These are phyloP conservation scores for Bolboschoenus planiculmis DNA, from an alignment of 176 grass and related monocot species.

Conservation along the genomic window DNA sequence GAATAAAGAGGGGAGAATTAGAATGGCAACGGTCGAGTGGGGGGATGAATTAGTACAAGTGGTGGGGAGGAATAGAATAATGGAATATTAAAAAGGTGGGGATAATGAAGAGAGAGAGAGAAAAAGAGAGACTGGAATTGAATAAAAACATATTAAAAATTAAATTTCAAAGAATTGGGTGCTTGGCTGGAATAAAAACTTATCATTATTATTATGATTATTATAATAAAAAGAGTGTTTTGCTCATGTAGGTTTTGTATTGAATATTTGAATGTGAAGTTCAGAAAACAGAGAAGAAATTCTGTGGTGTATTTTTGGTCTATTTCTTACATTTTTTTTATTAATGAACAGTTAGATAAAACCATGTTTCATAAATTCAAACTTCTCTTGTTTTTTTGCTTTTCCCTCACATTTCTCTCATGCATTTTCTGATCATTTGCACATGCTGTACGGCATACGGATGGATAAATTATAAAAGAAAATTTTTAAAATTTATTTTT, in stretches of 20 bases:
- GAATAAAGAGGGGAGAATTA: background rate
- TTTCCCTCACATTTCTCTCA: background rate
- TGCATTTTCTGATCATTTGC: too few relatives aligned
- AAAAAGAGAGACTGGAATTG: background rate
- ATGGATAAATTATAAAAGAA: too few relatives aligned
- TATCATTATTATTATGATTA: too few relatives aligned
- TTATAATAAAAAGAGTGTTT: too few relatives aligned
- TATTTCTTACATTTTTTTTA: too few relatives aligned
- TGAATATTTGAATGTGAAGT: background rate
- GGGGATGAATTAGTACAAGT: slow-evolving; percentile 16
- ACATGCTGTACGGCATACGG: too few relatives aligned
- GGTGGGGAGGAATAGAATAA: slow-evolving; percentile 4
- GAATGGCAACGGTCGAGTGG: slow-evolving; percentile 29
- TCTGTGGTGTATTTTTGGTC: too few relatives aligned
- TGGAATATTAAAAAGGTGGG: slow-evolving; percentile 10
- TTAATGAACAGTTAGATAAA: too few relatives aligned
- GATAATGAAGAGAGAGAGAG: background rate
- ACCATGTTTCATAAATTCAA: too few relatives aligned
- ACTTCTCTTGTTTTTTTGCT: background rate
- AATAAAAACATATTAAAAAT: background rate
- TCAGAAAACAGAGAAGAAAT: background rate
- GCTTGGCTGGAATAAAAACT: background rate
- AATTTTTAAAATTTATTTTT: too few relatives aligned
- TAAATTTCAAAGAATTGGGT: background rate
- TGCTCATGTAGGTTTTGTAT: background rate